Conservation (phyloP, 2,329 filamentous ascomycete genomes). For the Sporothrix mexicana region DNA sequence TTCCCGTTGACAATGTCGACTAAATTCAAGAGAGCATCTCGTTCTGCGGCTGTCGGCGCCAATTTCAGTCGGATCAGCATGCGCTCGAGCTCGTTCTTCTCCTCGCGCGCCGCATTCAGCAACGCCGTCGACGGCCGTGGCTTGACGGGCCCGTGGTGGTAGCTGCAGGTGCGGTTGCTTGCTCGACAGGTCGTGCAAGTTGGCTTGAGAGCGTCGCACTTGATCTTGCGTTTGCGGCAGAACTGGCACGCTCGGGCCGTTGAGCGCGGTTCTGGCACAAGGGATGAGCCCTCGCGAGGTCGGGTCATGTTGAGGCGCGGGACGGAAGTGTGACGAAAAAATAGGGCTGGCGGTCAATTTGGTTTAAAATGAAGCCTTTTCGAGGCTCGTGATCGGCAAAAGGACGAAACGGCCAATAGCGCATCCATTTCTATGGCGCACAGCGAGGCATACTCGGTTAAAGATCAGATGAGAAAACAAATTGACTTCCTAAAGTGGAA, state of each 20-base stretch:
- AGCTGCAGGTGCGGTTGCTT: conserved; percentile 33
- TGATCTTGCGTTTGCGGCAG: conserved; percentile 33
- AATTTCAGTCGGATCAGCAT: conserved; percentile 29
- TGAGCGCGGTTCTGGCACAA: conserved; percentile 15
- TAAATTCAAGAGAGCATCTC: conserved; percentile 15
- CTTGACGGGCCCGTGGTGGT: conserved; percentile 28
- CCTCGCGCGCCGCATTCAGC: conserved; percentile 30
- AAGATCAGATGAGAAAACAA: neutral
- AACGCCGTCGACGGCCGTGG: conserved; percentile 33
- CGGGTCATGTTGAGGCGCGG: neutral
- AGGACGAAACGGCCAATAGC: conserved; percentile 1
- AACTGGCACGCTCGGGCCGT: conserved; percentile 32
- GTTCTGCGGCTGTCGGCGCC: conserved; percentile 4
- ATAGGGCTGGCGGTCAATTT: too few relatives aligned
- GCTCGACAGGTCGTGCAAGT: conserved; percentile 29
- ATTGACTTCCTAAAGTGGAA: neutral
- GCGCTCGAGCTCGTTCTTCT: conserved; percentile 27
- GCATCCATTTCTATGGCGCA: conserved; percentile 5
- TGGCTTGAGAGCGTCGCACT: conserved; percentile 32
- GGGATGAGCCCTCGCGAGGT: neutral
- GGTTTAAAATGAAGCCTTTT: neutral
- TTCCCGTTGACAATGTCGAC: conserved; percentile 26
- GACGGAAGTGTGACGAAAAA: neutral
- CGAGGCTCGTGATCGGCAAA: neutral
- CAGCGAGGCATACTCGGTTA: neutral